Evolutionary conservation across 768 basidiomycete genomes (phyloP).

Genomic region (Mycena albidolilacea): DNA sequence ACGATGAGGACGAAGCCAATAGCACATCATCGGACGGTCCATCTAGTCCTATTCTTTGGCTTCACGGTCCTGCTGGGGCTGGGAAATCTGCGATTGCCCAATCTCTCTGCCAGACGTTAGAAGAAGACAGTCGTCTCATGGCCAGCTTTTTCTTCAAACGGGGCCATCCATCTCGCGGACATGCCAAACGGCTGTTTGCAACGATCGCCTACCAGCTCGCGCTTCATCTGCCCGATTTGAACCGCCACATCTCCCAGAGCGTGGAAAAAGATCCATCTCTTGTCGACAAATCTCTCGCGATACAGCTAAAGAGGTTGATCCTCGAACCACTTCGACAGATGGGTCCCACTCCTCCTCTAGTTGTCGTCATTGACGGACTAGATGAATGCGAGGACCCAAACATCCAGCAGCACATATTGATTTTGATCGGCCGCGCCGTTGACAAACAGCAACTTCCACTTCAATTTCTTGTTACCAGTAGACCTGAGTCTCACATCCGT

Average conservation of each 20-base stretch:
- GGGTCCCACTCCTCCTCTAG: no score
- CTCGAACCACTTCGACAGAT: no score
- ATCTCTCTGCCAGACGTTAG: neutral
- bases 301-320: neutral
- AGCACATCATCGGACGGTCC: no score
- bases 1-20: no score
- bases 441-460: neutral
- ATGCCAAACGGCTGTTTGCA: neutral
- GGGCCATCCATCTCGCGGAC: neutral
- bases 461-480: conserved; percentile 11
- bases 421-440: neutral
- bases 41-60: neutral
- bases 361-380: no score
- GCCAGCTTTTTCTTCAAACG: conserved; percentile 6
- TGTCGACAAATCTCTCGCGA: neutral
- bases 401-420: neutral
- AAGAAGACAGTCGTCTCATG: no score
- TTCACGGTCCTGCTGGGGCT: neutral
- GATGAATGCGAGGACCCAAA: conserved; percentile 1
- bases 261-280: neutral
- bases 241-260: neutral
- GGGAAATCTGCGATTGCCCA: conserved; percentile 16
- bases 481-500: conserved; percentile 15
- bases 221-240: neutral
- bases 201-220: conserved; percentile 17